Base-by-base conservation (phyloP, 192 early-diverging fungal species). In the Coemansia javaensis region DNA sequence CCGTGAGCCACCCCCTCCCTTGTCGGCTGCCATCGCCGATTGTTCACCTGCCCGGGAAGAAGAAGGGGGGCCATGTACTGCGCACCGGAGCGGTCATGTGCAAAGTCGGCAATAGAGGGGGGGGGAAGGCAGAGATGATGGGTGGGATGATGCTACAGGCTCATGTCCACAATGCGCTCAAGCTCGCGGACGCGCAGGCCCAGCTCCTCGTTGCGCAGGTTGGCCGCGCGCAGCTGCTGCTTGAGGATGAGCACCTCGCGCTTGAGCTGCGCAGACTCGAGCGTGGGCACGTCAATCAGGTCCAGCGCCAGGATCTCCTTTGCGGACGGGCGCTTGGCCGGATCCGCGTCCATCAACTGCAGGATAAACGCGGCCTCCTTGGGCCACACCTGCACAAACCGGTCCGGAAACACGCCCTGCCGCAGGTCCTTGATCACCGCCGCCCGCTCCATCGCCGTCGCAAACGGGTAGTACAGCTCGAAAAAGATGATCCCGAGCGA, bases 401-500 rank as follows among this genome's bases (percentile, higher is more conserved):
- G 77, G 21, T 70, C 71, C 2, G 91, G 93, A 33, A 97, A 88
- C 12, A 80, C 78, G n/a, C 87, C 82, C 20, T 62, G 63, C 8
- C 91, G 75, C 28, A 98, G 58, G 16, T 86, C 82, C 6, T 81
- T 63, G 5, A 94, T 70, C 16, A 83, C 80, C 41, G 75, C 61
- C 2, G 78, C 80, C 0, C 97, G 84, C 66, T 99, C 97, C 92
- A 97, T 97, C 0, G 72, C 78, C 1, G 97, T 96, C 7, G 78
- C 53, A 50, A 96, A 85, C 21, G 93, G 90, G 24, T 88, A 86
- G 63, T 85, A 86, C 36, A 99, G 69, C 71, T 99, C 97, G 59
- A 95, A 97, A 40, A 99, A 85, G 31, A 99, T 87, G 32, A 99
- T 94, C 3, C 97, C 97, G 10, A 96, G 66, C 6, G 90, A 93